phyloP scores from a whole-genome alignment of 306 rosid genomes.

The Adenanthera pavonina region DNA sequence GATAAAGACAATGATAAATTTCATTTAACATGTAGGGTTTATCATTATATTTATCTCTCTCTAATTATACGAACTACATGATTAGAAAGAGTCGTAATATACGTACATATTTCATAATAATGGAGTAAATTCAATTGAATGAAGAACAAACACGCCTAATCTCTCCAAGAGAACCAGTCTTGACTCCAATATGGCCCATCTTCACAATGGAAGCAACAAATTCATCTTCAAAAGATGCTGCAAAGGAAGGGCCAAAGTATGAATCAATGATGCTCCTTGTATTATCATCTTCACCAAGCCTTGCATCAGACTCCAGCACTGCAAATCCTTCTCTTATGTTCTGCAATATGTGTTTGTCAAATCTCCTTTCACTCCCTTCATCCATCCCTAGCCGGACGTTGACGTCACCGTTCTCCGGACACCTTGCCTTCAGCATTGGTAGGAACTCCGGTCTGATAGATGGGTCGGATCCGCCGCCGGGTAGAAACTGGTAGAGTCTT shows the following conservation, averaged over 20 bases:
- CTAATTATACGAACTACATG: too few species aligned
- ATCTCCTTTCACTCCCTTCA: constrained; percentile 51
- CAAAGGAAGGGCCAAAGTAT: constrained; percentile 64
- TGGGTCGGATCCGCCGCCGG: constrained; percentile 69
- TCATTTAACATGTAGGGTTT: too few species aligned
- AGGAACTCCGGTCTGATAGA: constrained; percentile 59
- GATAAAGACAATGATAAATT: too few species aligned
- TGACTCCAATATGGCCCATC: constrained; percentile 91
- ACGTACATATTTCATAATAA: not conserved
- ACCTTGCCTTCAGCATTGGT: constrained; percentile 44
- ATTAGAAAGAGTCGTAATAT: too few species aligned
- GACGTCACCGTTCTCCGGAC: constrained; percentile 65
- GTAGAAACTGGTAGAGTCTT: constrained; percentile 74
- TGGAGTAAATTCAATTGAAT: constrained; percentile 39
- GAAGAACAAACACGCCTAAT: constrained; percentile 63
- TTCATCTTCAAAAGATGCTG: constrained; percentile 66
- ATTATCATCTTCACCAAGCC: constrained; percentile 57
- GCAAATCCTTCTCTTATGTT: constrained; percentile 77
- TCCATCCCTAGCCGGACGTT: constrained; percentile 63
- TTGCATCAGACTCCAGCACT: constrained; percentile 84
- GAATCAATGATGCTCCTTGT: constrained; percentile 64
- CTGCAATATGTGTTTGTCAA: constrained; percentile 62
- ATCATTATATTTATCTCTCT: too few species aligned
- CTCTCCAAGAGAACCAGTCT: constrained; percentile 63
- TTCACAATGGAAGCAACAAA: constrained; percentile 60